Base-by-base conservation (phyloP, 306 rosid species). In the Cucumis cinereus region DNA sequence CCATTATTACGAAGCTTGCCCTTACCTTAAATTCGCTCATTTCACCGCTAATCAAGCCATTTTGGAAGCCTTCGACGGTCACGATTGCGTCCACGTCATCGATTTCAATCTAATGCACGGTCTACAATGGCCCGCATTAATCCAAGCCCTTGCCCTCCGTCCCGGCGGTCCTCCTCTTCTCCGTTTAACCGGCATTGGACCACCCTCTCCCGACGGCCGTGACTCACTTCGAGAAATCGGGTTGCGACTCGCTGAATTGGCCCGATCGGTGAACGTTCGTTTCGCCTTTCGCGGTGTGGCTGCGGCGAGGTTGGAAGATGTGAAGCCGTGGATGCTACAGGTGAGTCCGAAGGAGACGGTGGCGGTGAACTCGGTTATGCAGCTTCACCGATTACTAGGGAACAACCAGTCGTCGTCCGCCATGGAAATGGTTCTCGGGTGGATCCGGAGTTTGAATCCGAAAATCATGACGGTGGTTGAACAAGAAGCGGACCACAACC, bases 21-120 rank as follows among this genome's bases (percentile, higher is more conserved):
- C 98, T 0, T 93, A 91, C 72, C 82, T 93, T 24, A 93, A 93
- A 79, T 93, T 93, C 84, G 98, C 97, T 2, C 98, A 93, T 74
- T 93, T 93, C 80, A 93, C 97, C 3, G 97, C 98, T 0, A 93
- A 93, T 73, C 97, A 93, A 55, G 98, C 98, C 4, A 93, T 93
- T 45, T 55, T 91, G 0, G 98, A 93, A 33, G 90, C 98, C 0
- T 90, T 91, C 77, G 85, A 89, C 55, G 97, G 97, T 45, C 91
- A 91, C 82, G 90, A 88, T 76, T 83, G 87, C 66, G 94, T 93
- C 84, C 98, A 93, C 86, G 97, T 93, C 80, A 85, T 93, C 70
- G 98, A 93, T 38, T 93, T 93, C 84, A 91, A 90, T 79, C 85
- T 91, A 63, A 90, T 90, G 93, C 98, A 91, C 68, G 98, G 98